Evolutionary conservation across 2,329 filamentous ascomycete species (phyloP).

Genomic region (Trichophyton benhamiae): DNA sequence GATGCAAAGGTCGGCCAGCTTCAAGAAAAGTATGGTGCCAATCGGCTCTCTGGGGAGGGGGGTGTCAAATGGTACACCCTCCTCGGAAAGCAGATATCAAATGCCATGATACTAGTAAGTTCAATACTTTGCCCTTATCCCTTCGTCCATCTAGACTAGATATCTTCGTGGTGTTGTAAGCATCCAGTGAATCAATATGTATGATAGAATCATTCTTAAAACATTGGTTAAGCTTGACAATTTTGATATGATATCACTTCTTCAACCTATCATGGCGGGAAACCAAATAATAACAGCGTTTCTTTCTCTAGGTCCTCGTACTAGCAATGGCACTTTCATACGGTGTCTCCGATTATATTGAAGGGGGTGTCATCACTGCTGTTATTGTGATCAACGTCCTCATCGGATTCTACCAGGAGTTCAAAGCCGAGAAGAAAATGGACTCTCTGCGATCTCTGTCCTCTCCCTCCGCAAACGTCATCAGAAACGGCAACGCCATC

Average conservation of each 20-base stretch:
- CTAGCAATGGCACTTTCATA: conserved; percentile 57
- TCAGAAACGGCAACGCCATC: conserved; percentile 43
- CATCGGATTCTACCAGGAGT: conserved; percentile 50
- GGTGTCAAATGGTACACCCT: conserved; percentile 39
- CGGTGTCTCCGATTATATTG: conserved; percentile 45
- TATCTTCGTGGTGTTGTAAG: background rate
- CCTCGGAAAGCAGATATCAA: conserved; percentile 41
- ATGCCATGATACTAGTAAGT: conserved; percentile 43
- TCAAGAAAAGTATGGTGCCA: conserved; percentile 38
- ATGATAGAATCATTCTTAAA: background rate
- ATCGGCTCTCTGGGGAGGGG: conserved; percentile 37
- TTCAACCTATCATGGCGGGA: background rate
- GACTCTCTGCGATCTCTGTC: conserved; percentile 44
- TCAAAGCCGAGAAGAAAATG: conserved; percentile 48
- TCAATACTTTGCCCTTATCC: background rate
- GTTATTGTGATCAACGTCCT: conserved; percentile 47
- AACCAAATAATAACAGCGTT: conserved; percentile 11
- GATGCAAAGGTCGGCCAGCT: conserved; percentile 33
- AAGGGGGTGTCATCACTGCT: conserved; percentile 47
- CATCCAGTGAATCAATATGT: background rate
- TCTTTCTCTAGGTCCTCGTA: conserved; percentile 49
- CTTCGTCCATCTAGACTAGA: background rate
- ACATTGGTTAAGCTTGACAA: background rate
- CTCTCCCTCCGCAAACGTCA: conserved; percentile 43
- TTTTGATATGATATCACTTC: background rate